Base-by-base conservation (phyloP, 2,329 filamentous ascomycete species). In the Macrophomina pseudophaseolina region DNA sequence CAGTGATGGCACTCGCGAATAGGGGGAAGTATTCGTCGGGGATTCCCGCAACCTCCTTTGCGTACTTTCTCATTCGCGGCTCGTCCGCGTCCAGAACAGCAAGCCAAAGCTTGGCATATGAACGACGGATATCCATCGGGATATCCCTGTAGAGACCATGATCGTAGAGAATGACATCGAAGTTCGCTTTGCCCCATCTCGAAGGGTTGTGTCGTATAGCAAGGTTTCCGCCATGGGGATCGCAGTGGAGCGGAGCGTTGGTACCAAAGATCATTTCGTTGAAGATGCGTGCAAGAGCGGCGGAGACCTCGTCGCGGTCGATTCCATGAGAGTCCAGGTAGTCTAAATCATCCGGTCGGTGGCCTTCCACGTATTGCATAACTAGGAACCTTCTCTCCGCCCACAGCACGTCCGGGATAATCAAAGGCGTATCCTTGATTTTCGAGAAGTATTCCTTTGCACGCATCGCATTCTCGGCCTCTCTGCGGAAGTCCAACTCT, bases 211-310 rank as follows among this genome's bases (percentile, higher is more conserved):
- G 89, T 49, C 94, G 89, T 68, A 99, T 93, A 28, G 95, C 94
- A 65, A 99, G 91, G 75, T 99, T 99, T 53, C 95, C 95, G 56
- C 94, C 95, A 75, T 99, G 95, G 0, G 95, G 95, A 75, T 99
- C 95, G 80, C 95, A 99, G 81, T 99, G 95, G 46, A 99, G 82
- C 0, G 95, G 93, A 0, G 94, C 94, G 67, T 90, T 86, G 63
- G 90, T 87, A 58, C 94, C 94, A 71, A 99, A 99, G 71, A 99
- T 97, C 95, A 99, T 99, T 77, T 98, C 94, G 82, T 99, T 99
- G 85, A 99, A 99, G 67, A 99, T 93, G 67, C 90, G 89, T 0
- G 95, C 91, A 4, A 99, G 84, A 0, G 93, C 91, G 1, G 94
- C 94, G 0, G 94, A 97, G 5, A 99, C 95, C 79, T 98, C 94